These are phyloP conservation scores for Aphanoascus verrucosus DNA, from an alignment of 2,329 filamentous ascomycete genomes.

Conservation along the genomic window DNA sequence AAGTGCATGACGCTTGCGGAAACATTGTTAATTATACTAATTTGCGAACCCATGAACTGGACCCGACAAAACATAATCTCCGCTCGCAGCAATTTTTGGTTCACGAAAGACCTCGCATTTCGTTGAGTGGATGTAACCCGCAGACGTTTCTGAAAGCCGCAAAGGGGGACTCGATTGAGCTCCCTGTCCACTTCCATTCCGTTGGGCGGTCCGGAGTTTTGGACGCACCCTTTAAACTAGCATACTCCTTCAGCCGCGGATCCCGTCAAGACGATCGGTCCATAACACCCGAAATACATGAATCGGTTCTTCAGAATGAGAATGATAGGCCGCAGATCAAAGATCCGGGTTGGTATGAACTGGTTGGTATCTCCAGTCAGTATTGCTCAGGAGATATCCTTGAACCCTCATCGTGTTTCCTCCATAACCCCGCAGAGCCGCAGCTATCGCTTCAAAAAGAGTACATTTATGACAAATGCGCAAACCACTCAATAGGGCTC, in stretches of 20 bases:
- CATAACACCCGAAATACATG: conserved; percentile 46
- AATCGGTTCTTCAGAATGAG: conserved; percentile 46
- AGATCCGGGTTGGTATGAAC: conserved; percentile 72
- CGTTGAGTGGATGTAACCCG: conserved; percentile 63
- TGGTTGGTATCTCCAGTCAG: conserved; percentile 67
- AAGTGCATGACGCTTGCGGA: conserved; percentile 82
- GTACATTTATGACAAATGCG: conserved; percentile 88
- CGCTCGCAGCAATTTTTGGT: conserved; percentile 72
- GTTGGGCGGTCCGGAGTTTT: conserved; percentile 47
- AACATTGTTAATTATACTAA: conserved; percentile 64
- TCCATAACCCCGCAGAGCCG: conserved; percentile 85
- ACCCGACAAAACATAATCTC: conserved; percentile 48
- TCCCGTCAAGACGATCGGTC: conserved; percentile 58
- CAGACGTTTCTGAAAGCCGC: conserved; percentile 74
- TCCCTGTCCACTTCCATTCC: conserved; percentile 62
- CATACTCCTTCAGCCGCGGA: conserved; percentile 72
- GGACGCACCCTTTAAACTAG: conserved; percentile 59
- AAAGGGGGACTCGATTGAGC: conserved; percentile 54
- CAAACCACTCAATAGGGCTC: conserved; percentile 83
- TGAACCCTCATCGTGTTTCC: conserved; percentile 84
- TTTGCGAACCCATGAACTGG: conserved; percentile 55
- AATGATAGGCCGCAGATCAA: conserved; percentile 58
- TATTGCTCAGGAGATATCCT: conserved; percentile 79
- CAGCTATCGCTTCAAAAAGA: conserved; percentile 62
- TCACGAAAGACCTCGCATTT: conserved; percentile 69